Evolutionary conservation across 176 grass and related monocot species (phyloP).

Genomic region (Juncus inflexus): DNA sequence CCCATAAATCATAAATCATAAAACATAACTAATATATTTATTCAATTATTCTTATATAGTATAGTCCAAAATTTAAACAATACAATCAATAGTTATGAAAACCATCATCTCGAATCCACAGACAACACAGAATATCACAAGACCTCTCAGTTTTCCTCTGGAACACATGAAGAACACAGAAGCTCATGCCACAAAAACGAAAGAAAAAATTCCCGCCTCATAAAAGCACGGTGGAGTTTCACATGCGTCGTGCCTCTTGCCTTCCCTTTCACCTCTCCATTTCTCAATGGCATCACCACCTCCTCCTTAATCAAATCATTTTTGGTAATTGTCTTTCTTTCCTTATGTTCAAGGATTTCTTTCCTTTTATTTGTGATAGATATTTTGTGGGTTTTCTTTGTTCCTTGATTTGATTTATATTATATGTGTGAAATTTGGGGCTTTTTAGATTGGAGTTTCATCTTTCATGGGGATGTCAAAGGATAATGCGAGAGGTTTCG

Average conservation of each 20-base stretch:
- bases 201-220: constrained; percentile 24
- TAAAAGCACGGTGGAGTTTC: constrained; percentile 25
- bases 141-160: neutral
- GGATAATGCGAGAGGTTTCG: constrained; percentile 74
- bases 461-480: constrained; percentile 47
- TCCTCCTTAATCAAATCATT: constrained; percentile 5
- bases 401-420: too few species aligned
- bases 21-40: too few species aligned
- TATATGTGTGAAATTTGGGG: too few species aligned
- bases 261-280: neutral
- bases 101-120: too few species aligned
- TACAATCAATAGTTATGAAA: too few species aligned
- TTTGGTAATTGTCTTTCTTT: neutral
- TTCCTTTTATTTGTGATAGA: too few species aligned
- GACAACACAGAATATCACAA: neutral
- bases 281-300: constrained; percentile 4
- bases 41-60: too few species aligned
- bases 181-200: neutral
- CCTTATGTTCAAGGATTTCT: too few species aligned
- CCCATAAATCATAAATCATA: too few species aligned
- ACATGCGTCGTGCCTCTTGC: neutral
- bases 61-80: too few species aligned
- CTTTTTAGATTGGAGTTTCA: neutral
- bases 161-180: neutral
- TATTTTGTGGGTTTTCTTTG: too few species aligned